Base-by-base conservation (phyloP, 768 basidiomycete genomes). In the Crucibulum laeve region DNA sequence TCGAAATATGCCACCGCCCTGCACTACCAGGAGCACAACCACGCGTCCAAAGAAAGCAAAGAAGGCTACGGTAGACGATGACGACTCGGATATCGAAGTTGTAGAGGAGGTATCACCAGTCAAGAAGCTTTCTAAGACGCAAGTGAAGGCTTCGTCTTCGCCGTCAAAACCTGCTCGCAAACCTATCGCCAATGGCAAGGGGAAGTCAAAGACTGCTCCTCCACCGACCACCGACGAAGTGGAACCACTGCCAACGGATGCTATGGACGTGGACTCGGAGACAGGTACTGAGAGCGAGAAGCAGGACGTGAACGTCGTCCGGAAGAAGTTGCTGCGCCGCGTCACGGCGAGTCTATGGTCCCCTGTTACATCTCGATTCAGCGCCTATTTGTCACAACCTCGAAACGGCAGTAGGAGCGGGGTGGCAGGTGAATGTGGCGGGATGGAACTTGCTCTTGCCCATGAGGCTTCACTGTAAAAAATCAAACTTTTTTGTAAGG, bases 1-100 rank as follows among this genome's bases (percentile, higher is more conserved):
- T 59, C 68, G 22, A 82, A 81, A 57, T 82, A 77, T 44, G 53
- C 58, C 6, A 70, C 68, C 1, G 76, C 74, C 3, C 65, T 84
- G 50, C 78, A 84, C 49, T 82, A 76, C 59, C 73, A 79, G 40
- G 60, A 74, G 3, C 64, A 74, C 38, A 82, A 80, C n/a, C n/a
- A n/a, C n/a, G n/a, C n/a, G n/a, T n/a, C n/a, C n/a, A n/a, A n/a
- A n/a, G n/a, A n/a, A n/a, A n/a, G n/a, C n/a, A n/a, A n/a, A n/a
- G n/a, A n/a, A n/a, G n/a, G n/a, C n/a, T n/a, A n/a, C n/a, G n/a
- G n/a, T n/a, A n/a, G n/a, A n/a, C n/a, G n/a, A n/a, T n/a, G n/a
- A n/a, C n/a, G n/a, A n/a, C n/a, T 30, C 28, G 28, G 28, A 30
- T 30, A n/a, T 30, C 28, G 28, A 30, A n/a, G n/a, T 30, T 30